Evolutionary conservation across 129 eudicot species (phyloP), one percentile per base, ranked within the genome.

Genomic region (Arctium minus): DNA sequence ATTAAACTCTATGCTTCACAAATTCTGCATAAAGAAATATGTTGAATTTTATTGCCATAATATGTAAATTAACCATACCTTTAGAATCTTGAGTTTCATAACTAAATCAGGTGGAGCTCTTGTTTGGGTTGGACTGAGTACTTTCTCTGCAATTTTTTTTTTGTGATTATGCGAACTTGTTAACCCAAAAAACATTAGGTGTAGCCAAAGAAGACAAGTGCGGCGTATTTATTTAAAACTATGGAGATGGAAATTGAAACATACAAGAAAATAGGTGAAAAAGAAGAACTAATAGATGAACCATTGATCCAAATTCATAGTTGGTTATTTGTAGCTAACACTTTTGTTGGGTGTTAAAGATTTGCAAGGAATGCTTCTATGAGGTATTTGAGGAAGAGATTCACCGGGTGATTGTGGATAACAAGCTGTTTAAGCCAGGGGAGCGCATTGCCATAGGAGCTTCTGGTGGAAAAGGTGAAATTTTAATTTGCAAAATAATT

Each of bases 361-460:
- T 95, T 79, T 95, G 98, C 89, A 95, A 91, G 89, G 98, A 95
- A 82, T 95, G 98, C 76, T 95, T 95, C 29, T 92, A 88, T 75
- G 92, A 74, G 70, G 97, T 88, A 38, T 92, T 95, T 78, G 98
- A 95, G 80, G 97, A 95, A 13, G 98, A 95, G 86, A 90, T 95
- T 80, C 98, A 95, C 83, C 86, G 71, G 32, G 96, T 88, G 5
- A 91, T 95, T 48, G 88, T 95, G 11, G 89, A 91, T 72, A 95
- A 91, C 79, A 86, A 86, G 9, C 92, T 95, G 6, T 95, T 95
- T 81, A 95, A 86, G 81, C 92, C 89, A 2, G 97, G 97, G 22
- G 97, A 92, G 64, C 98, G 97, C 65, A 83, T 95, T 40, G 98
- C 97, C 42, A 95, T 95, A 33, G 98, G 98, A 46, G 98, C 98